A percentile compares a stretch with the other conserved stretches of the same genome.
Evolutionary conservation across 176 grass and related monocot genomes (phyloP).

Genomic region (Thalia dealbata): DNA sequence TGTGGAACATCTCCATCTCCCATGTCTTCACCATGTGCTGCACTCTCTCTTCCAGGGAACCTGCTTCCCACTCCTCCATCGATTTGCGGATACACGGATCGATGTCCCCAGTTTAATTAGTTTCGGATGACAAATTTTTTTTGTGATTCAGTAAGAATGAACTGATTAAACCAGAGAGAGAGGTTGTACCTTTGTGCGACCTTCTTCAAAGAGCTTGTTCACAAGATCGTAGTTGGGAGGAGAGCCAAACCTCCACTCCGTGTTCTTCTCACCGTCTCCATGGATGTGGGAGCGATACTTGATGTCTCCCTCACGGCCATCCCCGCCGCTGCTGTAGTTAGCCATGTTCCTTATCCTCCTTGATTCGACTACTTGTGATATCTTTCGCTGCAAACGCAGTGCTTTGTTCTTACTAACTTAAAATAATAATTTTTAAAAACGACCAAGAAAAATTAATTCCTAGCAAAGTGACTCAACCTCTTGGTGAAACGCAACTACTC

Average conservation of each 20-base stretch:
- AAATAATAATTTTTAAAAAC: too few species aligned
- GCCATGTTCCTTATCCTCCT: not conserved
- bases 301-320: not conserved
- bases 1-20: conserved; percentile 27
- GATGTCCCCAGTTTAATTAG: too few species aligned
- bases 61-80: conserved; percentile 17
- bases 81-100: not conserved
- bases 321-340: not conserved
- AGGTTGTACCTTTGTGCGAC: conserved; percentile 17
- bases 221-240: conserved; percentile 17
- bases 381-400: not conserved
- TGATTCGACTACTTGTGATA: not conserved
- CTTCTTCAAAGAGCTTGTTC: conserved; percentile 23
- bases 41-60: conserved; percentile 16
- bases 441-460: too few species aligned
- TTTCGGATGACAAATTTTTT: too few species aligned
- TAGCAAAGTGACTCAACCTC: too few species aligned
- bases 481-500: too few species aligned
- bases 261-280: conserved; percentile 11
- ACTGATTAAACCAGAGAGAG: too few species aligned
- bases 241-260: not conserved
- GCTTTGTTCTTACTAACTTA: too few species aligned
- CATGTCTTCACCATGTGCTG: conserved; percentile 24
- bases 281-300: conserved; percentile 13
- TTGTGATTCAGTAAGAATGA: too few species aligned